These are phyloP conservation scores for Colletotrichum sp. DNA, from an alignment of 2,329 filamentous ascomycete genomes.

Conservation along the genomic window DNA sequence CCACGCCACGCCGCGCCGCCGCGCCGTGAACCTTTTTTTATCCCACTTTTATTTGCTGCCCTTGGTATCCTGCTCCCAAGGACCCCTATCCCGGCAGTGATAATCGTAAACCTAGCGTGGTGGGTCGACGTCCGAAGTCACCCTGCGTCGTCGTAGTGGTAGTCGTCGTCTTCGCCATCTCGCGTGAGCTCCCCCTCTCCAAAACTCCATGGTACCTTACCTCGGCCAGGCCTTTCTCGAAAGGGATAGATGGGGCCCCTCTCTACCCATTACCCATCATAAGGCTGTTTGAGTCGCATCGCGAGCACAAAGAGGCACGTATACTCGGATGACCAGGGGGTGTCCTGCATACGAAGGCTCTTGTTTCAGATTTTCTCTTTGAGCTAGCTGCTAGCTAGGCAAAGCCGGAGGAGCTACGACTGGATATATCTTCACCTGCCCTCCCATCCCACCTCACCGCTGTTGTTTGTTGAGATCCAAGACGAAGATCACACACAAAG, in stretches of 20 bases:
- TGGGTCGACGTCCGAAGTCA: background rate
- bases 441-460: background rate
- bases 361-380: slow-evolving; percentile 17
- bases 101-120: background rate
- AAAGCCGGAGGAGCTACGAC: background rate
- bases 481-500: slow-evolving; percentile 2
- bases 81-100: background rate
- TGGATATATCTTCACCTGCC: slow-evolving; percentile 2
- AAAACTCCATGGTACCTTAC: background rate
- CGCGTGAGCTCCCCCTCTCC: background rate
- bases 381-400: background rate
- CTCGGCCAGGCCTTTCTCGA: background rate
- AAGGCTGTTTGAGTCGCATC: slow-evolving; percentile 21
- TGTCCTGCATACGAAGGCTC: slow-evolving; percentile 8
- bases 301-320: background rate
- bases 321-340: background rate
- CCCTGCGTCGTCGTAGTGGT: background rate
- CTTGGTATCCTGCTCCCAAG: background rate
- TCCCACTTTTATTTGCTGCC: background rate
- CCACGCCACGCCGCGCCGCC: slow-evolving; percentile 8
- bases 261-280: background rate
- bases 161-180: background rate
- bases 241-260: background rate
- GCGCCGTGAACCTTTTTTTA: slow-evolving; percentile 15
- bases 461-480: background rate